These are phyloP conservation scores for Tinospora cordifolia DNA, from an alignment of 164 flowering plant species.

Conservation along the genomic window DNA sequence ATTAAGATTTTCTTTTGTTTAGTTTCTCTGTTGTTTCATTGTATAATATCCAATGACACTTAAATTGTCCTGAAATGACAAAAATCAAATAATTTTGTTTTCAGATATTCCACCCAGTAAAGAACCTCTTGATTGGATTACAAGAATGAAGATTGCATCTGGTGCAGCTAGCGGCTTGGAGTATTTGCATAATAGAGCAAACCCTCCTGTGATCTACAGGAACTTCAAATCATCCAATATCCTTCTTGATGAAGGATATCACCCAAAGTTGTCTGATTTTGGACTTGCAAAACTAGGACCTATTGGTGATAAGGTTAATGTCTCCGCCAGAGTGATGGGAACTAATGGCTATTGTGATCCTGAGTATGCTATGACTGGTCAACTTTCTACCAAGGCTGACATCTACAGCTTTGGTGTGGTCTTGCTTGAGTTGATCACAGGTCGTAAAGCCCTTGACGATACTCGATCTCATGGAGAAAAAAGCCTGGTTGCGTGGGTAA, in stretches of 20 bases:
- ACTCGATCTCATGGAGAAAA: slow-evolving; percentile 60
- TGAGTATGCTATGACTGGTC: slow-evolving; percentile 82
- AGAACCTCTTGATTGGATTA: too few species aligned
- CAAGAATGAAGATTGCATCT: too few species aligned
- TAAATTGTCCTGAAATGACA: too few species aligned
- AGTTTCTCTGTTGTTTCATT: too few species aligned
- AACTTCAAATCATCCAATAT: slow-evolving; percentile 85
- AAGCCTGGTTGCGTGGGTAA: slow-evolving; percentile 72
- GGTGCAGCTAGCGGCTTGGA: too few species aligned
- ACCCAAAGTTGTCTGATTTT: slow-evolving; percentile 81
- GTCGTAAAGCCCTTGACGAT: slow-evolving; percentile 70
- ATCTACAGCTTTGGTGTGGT: slow-evolving; percentile 94
- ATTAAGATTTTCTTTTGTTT: too few species aligned
- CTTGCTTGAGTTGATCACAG: slow-evolving; percentile 77
- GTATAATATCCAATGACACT: too few species aligned
- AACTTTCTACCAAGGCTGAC: slow-evolving; percentile 68
- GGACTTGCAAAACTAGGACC: slow-evolving; percentile 92
- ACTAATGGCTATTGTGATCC: slow-evolving; percentile 90
- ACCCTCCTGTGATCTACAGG: slow-evolving; percentile 77
- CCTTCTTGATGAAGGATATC: slow-evolving; percentile 48
- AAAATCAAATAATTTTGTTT: too few species aligned
- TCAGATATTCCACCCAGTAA: too few species aligned
- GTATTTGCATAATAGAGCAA: neutral
- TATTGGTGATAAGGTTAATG: slow-evolving; percentile 61
- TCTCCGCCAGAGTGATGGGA: slow-evolving; percentile 85